Evolutionary conservation across 2,329 filamentous ascomycete genomes (phyloP).

Genomic region (Cercospora sojina): DNA sequence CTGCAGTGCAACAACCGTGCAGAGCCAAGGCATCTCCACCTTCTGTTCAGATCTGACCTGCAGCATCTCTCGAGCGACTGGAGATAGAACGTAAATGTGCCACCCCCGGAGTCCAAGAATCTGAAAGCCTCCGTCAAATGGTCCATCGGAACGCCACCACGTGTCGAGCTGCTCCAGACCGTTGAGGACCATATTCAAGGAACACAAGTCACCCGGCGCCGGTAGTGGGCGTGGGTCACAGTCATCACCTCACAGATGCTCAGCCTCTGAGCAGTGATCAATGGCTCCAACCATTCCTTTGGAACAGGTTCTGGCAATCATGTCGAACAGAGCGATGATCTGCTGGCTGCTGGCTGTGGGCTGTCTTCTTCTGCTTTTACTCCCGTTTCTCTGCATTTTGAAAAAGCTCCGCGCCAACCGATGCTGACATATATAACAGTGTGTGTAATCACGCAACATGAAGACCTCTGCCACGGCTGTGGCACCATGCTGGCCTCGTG

Average conservation of each 20-base stretch:
- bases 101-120: not conserved
- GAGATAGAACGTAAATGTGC: not conserved
- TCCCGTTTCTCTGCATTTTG: not conserved
- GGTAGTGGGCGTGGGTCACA: too few relatives aligned
- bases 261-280: not conserved
- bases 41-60: not conserved
- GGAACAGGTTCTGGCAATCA: not conserved
- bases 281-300: not conserved
- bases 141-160: not conserved
- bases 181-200: too few relatives aligned
- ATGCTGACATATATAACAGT: not conserved
- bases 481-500: not conserved
- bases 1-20: not conserved
- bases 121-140: not conserved
- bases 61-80: not conserved
- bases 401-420: not conserved
- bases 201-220: too few relatives aligned
- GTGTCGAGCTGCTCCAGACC: not conserved
- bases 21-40: not conserved
- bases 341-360: not conserved
- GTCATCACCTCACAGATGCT: not conserved
- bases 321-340: not conserved
- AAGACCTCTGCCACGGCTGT: not conserved
- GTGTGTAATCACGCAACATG: not conserved
- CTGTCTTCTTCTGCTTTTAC: not conserved